A percentile compares a stretch with the other conserved stretches of the same genome.
phyloP scores from a whole-genome alignment of 345 rosid species.

The Clausena lansium region DNA sequence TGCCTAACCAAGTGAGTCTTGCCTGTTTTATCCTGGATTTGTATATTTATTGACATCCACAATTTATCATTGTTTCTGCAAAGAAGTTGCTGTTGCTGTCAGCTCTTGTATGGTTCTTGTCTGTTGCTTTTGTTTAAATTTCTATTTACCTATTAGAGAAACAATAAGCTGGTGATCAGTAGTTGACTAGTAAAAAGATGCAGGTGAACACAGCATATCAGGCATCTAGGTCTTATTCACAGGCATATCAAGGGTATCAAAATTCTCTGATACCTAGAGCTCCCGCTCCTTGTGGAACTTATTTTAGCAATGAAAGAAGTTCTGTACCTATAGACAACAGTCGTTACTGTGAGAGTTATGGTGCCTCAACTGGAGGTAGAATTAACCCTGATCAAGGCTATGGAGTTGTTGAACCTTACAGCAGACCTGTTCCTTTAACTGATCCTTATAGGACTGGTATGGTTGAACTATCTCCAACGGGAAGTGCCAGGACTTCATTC shows the following conservation, averaged over 20 bases:
- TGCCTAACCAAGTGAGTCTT: conserved; percentile 19
- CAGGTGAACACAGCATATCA: conserved; percentile 13
- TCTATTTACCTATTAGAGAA: not conserved
- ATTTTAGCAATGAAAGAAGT: not conserved
- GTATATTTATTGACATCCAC: not conserved
- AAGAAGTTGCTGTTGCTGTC: not conserved
- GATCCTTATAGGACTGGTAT: not conserved
- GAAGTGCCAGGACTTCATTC: not conserved
- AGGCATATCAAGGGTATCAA: conserved; percentile 17
- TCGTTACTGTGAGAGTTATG: not conserved
- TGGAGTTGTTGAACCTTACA: not conserved
- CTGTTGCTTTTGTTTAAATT: not conserved
- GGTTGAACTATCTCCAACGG: conserved; percentile 15
- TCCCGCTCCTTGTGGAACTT: conserved; percentile 8
- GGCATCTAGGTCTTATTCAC: not conserved
- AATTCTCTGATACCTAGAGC: conserved; percentile 4
- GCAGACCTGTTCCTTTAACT: not conserved
- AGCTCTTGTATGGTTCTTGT: not conserved
- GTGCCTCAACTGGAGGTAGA: conserved; percentile 13
- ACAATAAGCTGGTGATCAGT: not conserved
- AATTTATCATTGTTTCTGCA: not conserved
- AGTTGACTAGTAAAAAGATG: not conserved
- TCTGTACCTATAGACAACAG: conserved; percentile 1
- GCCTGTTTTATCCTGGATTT: not conserved
- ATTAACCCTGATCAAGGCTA: conserved; percentile 9